Evolutionary conservation across 2,329 filamentous ascomycete species (phyloP), one percentile per base, ranked within the genome.

Genomic region (Apiospora sp.): DNA sequence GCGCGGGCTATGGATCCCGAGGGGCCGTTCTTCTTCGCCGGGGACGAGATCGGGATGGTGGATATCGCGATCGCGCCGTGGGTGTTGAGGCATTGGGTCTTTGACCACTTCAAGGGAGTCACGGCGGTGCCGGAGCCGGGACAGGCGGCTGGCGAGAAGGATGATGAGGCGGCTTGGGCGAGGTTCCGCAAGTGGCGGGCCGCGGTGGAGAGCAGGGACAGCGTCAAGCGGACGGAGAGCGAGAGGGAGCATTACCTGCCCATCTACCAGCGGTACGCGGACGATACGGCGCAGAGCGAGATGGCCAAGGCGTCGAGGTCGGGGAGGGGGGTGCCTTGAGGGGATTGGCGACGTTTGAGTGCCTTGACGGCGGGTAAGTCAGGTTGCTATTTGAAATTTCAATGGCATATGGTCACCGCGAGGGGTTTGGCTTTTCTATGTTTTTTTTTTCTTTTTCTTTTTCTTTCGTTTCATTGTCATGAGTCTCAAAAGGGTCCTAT

Each of bases 81-180:
- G 87, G 84, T 86, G 13, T 81, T 86, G 68, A 82, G 88, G 30
- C 77, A 89, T 7, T 91, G 88, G 87, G 81, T 89, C 2, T 89
- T 90, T 75, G 88, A 91, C 74, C 84, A 89, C 73, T 90, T 87
- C 76, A 90, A 91, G 72, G 86, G 85, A 1, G 88, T 87, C 0
- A 74, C 86, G n/a, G 84, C 85, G 0, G 83, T 90, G 54, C 87
- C 87, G 1, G 83, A 79, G 19, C 79, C 84, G 46, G 87, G 87
- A 0, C 67, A 48, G 6, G 19, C 16, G 6, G 19, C 16, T 19
- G 19, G 16, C 16, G 10, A 13, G 2, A 87, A 85, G 0, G 80
- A 84, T 73, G 87, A 89, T 73, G 87, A 88, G 75, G 77, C 76
- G 41, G 79, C 83, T 19, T 91, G 88, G 89, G 79, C 76, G 44